These are phyloP conservation scores for Pythium aquatile DNA, from an alignment of 352 stramenopile genomes.

Conservation along the genomic window DNA sequence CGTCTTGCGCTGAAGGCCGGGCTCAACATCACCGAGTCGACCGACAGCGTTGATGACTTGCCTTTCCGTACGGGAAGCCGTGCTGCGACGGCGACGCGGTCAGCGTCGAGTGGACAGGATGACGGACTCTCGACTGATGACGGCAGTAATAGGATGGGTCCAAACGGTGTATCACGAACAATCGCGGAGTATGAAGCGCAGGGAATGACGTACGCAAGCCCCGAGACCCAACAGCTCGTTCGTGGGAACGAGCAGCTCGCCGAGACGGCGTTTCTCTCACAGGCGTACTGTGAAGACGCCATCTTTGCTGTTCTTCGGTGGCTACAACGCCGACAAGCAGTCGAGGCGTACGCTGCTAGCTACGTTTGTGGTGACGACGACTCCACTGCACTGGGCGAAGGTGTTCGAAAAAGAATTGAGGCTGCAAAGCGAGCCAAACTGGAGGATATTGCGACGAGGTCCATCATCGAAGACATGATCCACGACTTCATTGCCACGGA, in stretches of 20 bases:
- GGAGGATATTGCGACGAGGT: conserved; percentile 45
- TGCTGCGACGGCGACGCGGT: background rate
- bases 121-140: background rate
- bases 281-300: conserved; percentile 44
- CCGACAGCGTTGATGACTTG: conserved; percentile 10
- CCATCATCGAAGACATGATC: conserved; percentile 66
- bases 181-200: conserved; percentile 18
- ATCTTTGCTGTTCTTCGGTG: conserved; percentile 35
- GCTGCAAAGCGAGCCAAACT: conserved; percentile 37
- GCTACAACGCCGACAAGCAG: conserved; percentile 48
- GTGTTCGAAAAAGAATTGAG: conserved; percentile 30
- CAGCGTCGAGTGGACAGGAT: background rate
- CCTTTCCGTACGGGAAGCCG: conserved; percentile 7
- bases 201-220: conserved; percentile 16
- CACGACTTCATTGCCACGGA: conserved; percentile 50
- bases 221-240: conserved; percentile 27
- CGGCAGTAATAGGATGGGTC: background rate
- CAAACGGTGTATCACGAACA: background rate
- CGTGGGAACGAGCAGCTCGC: conserved; percentile 30
- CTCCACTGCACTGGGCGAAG: conserved; percentile 20
- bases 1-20: conserved; percentile 28
- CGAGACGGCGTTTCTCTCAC: conserved; percentile 42
- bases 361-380: conserved; percentile 31
- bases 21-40: conserved; percentile 20
- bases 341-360: conserved; percentile 37